Evolutionary conservation across 768 basidiomycete species (phyloP).

Genomic region (Hemileccinum impolitum): DNA sequence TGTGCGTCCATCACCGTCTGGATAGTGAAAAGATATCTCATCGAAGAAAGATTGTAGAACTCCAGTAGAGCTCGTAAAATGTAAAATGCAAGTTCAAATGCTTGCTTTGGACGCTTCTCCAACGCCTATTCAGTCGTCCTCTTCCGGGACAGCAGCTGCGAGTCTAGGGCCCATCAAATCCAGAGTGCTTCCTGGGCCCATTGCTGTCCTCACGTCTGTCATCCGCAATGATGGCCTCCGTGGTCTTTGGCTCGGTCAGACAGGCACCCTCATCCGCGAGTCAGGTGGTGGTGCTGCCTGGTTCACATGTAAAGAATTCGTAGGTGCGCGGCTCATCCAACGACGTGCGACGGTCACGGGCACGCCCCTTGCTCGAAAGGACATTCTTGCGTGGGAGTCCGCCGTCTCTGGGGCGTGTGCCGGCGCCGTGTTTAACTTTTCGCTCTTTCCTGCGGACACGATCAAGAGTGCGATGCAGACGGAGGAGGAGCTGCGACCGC

Average conservation of each 20-base stretch:
- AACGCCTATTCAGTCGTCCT: constrained; percentile 10
- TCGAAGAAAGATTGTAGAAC: constrained; percentile 48
- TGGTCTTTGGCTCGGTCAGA: constrained; percentile 97
- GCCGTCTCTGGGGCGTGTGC: constrained; percentile 85
- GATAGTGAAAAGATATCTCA: too few species aligned
- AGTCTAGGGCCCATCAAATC: constrained; percentile 10
- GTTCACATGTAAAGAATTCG: constrained; percentile 86
- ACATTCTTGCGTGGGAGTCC: constrained; percentile 72
- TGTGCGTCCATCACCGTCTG: constrained; percentile 49
- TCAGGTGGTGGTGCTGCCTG: constrained; percentile 88
- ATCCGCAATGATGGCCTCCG: constrained; percentile 66
- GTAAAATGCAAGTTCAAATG: constrained; percentile 97
- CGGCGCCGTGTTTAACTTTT: constrained; percentile 79
- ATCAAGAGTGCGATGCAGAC: constrained; percentile 96
- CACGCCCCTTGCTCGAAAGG: constrained; percentile 35
- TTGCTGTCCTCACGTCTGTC: constrained; percentile 61
- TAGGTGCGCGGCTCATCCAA: constrained; percentile 57
- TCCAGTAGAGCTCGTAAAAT: constrained; percentile 93
- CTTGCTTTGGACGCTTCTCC: constrained; percentile 38
- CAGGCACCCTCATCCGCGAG: constrained; percentile 89
- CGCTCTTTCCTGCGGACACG: constrained; percentile 94
- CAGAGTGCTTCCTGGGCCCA: constrained; percentile 61
- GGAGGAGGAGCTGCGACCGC: constrained; percentile 76
- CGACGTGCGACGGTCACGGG: constrained; percentile 37
- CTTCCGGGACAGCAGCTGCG: constrained; percentile 16